These are phyloP conservation scores for Xylaria venustula DNA, from an alignment of 495 filamentous ascomycete genomes.

Conservation along the genomic window DNA sequence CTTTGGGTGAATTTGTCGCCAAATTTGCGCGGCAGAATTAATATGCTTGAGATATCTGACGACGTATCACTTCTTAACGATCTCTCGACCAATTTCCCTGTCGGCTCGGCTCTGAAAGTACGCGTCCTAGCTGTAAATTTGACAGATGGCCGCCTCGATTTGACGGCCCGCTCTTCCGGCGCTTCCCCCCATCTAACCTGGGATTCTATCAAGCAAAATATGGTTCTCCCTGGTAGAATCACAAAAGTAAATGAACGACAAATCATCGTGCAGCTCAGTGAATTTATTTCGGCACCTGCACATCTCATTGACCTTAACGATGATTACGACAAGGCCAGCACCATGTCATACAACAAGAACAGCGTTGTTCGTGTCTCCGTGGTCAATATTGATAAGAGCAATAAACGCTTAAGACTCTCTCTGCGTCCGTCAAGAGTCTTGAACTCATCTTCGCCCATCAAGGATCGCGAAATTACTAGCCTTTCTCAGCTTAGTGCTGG, in stretches of 20 bases:
- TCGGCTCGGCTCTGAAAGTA: conserved; percentile 80
- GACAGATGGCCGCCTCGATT: conserved; percentile 73
- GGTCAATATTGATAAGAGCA: conserved; percentile 71
- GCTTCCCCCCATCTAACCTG: conserved; percentile 58
- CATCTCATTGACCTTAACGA: conserved; percentile 78
- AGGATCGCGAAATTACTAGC: conserved; percentile 73
- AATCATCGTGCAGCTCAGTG: conserved; percentile 80
- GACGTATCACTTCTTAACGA: conserved; percentile 74
- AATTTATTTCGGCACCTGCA: conserved; percentile 69
- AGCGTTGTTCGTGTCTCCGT: conserved; percentile 83
- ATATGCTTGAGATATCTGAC: conserved; percentile 78
- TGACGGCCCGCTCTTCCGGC: conserved; percentile 64
- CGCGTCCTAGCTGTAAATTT: conserved; percentile 73
- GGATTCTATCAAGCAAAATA: conserved; percentile 66
- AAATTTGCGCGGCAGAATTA: conserved; percentile 82
- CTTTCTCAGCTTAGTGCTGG: conserved; percentile 69
- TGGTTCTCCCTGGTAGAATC: conserved; percentile 78
- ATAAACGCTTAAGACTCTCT: conserved; percentile 80
- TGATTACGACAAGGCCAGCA: conserved; percentile 73
- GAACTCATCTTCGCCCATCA: conserved; percentile 79
- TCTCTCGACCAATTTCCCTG: conserved; percentile 77
- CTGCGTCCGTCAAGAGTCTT: conserved; percentile 83
- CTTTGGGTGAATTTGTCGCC: conserved; percentile 90
- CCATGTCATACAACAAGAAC: conserved; percentile 65
- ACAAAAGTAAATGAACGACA: conserved; percentile 83